A percentile compares a stretch with the other conserved stretches of the same genome.
Conservation (phyloP, 208 protist species). For the Leishmania turanica region DNA sequence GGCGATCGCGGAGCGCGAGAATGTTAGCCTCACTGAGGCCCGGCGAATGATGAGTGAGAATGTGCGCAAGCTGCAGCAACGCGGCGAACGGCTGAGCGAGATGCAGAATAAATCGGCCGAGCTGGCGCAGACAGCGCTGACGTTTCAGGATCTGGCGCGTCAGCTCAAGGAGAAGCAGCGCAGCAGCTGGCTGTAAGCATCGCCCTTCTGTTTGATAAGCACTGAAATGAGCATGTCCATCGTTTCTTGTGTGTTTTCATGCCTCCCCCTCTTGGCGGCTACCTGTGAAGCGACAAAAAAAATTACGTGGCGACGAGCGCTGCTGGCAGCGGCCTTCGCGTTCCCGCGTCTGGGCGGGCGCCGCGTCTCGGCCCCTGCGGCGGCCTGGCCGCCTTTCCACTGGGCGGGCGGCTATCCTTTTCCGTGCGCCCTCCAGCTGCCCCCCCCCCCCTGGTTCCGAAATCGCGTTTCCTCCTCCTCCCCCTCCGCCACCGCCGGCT, state of each 20-base stretch:
- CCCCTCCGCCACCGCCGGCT: too few relatives aligned
- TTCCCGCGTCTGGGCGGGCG: too few relatives aligned
- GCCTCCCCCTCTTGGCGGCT: background rate
- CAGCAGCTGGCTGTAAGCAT: conserved; percentile 69
- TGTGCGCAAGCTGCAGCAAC: conserved; percentile 63
- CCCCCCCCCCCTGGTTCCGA: too few relatives aligned
- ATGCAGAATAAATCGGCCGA: conserved; percentile 68
- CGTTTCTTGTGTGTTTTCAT: background rate
- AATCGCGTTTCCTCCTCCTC: too few relatives aligned
- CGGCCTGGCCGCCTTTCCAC: too few relatives aligned
- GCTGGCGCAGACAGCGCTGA: conserved; percentile 67
- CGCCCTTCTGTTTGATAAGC: background rate
- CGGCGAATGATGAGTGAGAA: conserved; percentile 86
- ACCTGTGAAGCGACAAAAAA: background rate
- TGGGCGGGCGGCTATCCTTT: too few relatives aligned
- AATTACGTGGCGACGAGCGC: too few relatives aligned
- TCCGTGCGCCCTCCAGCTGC: too few relatives aligned
- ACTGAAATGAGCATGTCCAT: background rate
- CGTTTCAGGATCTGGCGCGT: conserved; percentile 69
- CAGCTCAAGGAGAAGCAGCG: conserved; percentile 82
- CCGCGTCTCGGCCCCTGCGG: too few relatives aligned
- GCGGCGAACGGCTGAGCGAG: conserved; percentile 65
- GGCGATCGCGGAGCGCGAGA: conserved; percentile 74
- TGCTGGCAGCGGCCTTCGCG: too few relatives aligned
- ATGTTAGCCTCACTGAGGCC: conserved; percentile 82